Evolutionary conservation across 495 filamentous ascomycete genomes (phyloP).

Genomic region (Sordaria brevicollis): DNA sequence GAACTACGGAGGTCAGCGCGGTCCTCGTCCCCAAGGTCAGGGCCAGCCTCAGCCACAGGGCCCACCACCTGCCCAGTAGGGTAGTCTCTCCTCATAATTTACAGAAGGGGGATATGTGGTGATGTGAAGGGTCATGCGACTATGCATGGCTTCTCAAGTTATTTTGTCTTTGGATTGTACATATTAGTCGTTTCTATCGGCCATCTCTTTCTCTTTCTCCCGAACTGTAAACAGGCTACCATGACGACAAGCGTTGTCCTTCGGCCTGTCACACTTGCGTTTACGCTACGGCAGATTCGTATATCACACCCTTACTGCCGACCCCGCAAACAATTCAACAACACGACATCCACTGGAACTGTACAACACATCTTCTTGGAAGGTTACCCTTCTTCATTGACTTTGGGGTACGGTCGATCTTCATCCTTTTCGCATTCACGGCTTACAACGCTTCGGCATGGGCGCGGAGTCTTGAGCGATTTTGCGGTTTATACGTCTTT

Average conservation of each 20-base stretch:
- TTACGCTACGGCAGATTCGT: neutral
- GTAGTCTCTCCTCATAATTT: conserved; percentile 3
- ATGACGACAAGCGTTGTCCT: neutral
- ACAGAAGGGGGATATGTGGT: neutral
- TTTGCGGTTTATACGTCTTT: neutral
- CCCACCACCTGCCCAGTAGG: conserved; percentile 19
- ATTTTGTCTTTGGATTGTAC: conserved; percentile 20
- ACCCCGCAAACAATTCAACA: neutral
- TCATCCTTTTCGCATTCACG: neutral
- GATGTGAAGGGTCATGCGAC: conserved; percentile 7
- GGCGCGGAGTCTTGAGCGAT: neutral
- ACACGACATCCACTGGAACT: neutral
- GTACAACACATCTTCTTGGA: neutral
- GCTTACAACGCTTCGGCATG: neutral
- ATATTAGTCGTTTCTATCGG: conserved; percentile 13
- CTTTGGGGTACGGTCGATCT: neutral
- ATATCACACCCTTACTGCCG: neutral
- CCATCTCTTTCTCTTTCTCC: neutral
- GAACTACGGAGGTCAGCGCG: conserved; percentile 33
- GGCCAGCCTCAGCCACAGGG: conserved; percentile 18
- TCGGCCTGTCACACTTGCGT: neutral
- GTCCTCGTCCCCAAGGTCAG: conserved; percentile 22
- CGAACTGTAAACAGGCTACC: neutral
- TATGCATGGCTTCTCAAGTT: conserved; percentile 7
- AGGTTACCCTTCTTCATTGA: neutral